Evolutionary conservation across 2,329 filamentous ascomycete species (phyloP).

Genomic region (Chaetomiaceae sp.): DNA sequence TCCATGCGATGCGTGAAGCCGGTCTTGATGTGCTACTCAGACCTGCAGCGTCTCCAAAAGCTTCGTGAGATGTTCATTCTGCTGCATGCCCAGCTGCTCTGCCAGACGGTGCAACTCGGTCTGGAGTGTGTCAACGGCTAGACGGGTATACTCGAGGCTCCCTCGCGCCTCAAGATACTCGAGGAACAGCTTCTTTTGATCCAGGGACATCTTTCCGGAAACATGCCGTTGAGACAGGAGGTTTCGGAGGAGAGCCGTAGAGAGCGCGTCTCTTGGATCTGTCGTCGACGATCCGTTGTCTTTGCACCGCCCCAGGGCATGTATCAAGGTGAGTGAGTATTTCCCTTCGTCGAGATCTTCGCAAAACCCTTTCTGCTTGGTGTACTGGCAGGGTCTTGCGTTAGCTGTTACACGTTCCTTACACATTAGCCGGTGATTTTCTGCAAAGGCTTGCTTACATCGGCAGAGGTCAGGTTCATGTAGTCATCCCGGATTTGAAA

Average conservation of each 20-base stretch:
- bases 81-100: background rate
- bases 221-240: conserved; percentile 9
- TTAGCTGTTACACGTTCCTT: background rate
- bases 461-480: conserved; percentile 25
- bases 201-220: background rate
- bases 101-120: background rate
- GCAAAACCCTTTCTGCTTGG: conserved; percentile 34
- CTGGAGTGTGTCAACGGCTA: background rate
- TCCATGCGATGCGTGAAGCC: no score
- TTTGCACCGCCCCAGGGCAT: background rate
- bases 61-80: background rate
- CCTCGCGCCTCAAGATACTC: background rate
- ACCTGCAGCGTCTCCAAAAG: background rate
- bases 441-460: conserved; percentile 11
- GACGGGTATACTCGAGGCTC: conserved; percentile 8
- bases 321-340: conserved; percentile 31
- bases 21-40: no score
- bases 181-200: conserved; percentile 14
- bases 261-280: no score
- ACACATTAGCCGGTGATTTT: no score
- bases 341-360: conserved; percentile 40
- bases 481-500: conserved; percentile 33
- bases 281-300: no score
- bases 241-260: conserved; percentile 1
- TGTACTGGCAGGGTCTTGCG: conserved; percentile 25